phyloP scores from a whole-genome alignment of 2,329 filamentous ascomycete species.

The Aspergillus viridinutans region DNA sequence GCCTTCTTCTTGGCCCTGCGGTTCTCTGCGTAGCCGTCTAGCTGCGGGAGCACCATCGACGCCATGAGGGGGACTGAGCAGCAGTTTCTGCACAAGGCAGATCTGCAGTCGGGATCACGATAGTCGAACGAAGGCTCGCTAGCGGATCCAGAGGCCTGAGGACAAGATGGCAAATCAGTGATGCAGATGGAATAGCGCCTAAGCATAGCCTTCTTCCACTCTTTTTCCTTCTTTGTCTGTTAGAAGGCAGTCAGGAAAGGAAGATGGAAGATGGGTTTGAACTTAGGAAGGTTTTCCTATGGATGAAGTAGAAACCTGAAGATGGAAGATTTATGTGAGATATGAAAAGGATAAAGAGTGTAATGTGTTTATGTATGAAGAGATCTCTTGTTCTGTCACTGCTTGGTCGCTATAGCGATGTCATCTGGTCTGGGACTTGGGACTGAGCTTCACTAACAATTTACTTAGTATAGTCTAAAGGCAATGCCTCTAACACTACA shows the following conservation, averaged over 20 bases:
- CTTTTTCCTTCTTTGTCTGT: not conserved
- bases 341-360: not conserved
- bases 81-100: not conserved
- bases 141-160: not conserved
- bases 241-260: conserved; percentile 3
- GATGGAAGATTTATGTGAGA: not conserved
- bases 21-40: conserved; percentile 6
- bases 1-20: not conserved
- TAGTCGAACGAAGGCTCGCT: conserved; percentile 5
- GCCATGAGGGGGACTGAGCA: conserved; percentile 1
- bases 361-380: not conserved
- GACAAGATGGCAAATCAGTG: conserved; percentile 9
- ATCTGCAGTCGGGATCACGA: not conserved
- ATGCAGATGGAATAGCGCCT: conserved; percentile 16
- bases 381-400: not conserved
- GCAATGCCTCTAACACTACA: not conserved
- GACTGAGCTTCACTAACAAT: not conserved
- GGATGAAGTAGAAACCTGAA: not conserved
- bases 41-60: conserved; percentile 3
- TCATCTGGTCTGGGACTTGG: not conserved
- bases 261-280: not conserved
- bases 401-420: not conserved
- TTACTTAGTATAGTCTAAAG: not conserved
- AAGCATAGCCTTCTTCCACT: conserved; percentile 5
- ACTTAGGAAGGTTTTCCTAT: not conserved